A percentile compares a stretch with the other conserved stretches of the same genome.
These are phyloP conservation scores for Alnus rubra DNA, from an alignment of 306 rosid genomes.

Conservation along the genomic window DNA sequence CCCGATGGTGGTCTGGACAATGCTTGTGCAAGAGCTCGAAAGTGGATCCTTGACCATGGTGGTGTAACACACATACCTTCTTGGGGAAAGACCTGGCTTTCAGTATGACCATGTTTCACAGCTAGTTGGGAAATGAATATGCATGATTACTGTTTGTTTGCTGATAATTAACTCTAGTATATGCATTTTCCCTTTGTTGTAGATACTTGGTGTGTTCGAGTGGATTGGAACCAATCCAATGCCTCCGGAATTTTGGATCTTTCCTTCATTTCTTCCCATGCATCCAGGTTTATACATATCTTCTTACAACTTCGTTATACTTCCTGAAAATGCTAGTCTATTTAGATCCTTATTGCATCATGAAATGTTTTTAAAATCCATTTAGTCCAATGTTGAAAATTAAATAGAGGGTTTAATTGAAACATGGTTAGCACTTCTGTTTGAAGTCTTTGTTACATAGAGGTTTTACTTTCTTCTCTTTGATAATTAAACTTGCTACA, in stretches of 20 bases:
- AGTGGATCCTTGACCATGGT: slow-evolving; percentile 24
- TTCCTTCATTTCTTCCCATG: slow-evolving; percentile 15
- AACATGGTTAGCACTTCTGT: not conserved
- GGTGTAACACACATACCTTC: slow-evolving; percentile 14
- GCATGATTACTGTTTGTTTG: not conserved
- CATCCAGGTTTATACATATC: slow-evolving; percentile 1
- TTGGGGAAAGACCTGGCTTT: slow-evolving; percentile 27
- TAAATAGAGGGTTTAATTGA: not conserved
- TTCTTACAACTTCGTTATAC: not conserved
- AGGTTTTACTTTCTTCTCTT: too few relatives aligned
- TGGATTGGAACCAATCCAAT: slow-evolving; percentile 24
- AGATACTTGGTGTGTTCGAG: slow-evolving; percentile 31
- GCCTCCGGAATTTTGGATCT: slow-evolving; percentile 25
- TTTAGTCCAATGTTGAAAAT: not conserved
- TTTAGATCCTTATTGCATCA: not conserved
- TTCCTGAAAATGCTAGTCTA: not conserved
- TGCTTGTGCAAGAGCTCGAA: slow-evolving; percentile 4
- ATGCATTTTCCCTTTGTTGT: not conserved
- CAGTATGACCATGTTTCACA: not conserved
- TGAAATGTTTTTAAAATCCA: not conserved
- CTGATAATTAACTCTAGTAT: not conserved
- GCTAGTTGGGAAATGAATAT: too few relatives aligned
- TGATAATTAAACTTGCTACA: not conserved
- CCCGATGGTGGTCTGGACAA: not conserved
- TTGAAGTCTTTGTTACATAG: not conserved